A percentile compares a stretch with the other conserved stretches of the same genome.
Evolutionary conservation across 2,329 filamentous ascomycete genomes (phyloP).

Genomic region (Sclerotinia sclerotiorum): DNA sequence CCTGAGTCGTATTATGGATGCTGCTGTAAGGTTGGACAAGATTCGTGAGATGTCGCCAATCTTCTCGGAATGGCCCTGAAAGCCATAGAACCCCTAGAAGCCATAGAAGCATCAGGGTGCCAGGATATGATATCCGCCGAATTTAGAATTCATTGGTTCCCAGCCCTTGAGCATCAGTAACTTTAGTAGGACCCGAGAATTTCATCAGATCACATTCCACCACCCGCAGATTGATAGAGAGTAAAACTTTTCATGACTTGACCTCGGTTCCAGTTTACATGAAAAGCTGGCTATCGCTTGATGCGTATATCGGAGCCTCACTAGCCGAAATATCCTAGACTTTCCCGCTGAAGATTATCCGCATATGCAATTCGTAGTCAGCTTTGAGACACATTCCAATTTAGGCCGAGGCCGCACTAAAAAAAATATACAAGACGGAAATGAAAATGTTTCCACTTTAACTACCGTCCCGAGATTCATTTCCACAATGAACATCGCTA

Average conservation of each 20-base stretch:
- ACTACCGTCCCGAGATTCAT: neutral
- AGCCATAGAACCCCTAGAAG: slow-evolving; percentile 4
- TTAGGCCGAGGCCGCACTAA: neutral
- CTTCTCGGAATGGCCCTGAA: slow-evolving; percentile 12
- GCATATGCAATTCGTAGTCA: neutral
- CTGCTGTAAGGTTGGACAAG: slow-evolving; percentile 19
- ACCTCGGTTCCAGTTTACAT: neutral
- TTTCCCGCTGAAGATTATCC: neutral
- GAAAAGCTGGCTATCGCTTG: neutral
- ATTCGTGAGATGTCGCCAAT: slow-evolving; percentile 25
- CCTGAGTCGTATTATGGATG: neutral
- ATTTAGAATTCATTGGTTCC: neutral
- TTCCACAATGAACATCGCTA: neutral
- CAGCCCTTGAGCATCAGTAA: neutral
- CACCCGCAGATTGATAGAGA: neutral
- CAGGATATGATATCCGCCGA: neutral
- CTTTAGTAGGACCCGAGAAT: neutral
- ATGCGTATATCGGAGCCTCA: slow-evolving; percentile 2
- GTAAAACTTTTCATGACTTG: neutral
- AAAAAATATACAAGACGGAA: neutral
- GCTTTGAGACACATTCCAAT: neutral
- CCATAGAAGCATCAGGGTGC: neutral
- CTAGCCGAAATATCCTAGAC: neutral
- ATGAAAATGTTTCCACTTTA: neutral
- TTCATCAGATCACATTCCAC: neutral